Conservation (phyloP, 805 yeast species). For the Sugiyamaella qingdaonensis region DNA sequence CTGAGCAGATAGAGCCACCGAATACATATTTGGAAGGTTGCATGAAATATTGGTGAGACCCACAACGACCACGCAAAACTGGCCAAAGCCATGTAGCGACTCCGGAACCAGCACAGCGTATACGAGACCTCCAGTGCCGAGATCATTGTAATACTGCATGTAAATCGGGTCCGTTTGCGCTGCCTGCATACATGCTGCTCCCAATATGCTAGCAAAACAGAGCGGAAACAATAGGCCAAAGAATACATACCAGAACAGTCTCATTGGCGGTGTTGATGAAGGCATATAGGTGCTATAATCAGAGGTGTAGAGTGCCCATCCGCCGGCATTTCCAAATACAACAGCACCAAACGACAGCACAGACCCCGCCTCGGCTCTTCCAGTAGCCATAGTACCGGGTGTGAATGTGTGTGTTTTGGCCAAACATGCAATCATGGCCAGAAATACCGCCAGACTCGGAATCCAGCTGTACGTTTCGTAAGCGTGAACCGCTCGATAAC, state of each 20-base stretch:
- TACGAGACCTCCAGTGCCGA: constrained; percentile 45
- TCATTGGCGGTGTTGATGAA: neutral
- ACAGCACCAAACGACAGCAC: constrained; percentile 77
- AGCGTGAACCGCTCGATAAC: constrained; percentile 70
- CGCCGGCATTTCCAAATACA: constrained; percentile 79
- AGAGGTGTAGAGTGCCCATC: constrained; percentile 88
- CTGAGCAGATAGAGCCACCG: constrained; percentile 79
- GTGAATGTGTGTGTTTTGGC: constrained; percentile 50
- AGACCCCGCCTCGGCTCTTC: constrained; percentile 63
- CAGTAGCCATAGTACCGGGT: constrained; percentile 48
- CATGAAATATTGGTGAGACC: constrained; percentile 82
- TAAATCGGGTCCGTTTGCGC: constrained; percentile 42
- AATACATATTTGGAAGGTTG: constrained; percentile 88
- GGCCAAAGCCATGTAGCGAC: constrained; percentile 78
- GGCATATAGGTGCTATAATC: constrained; percentile 59
- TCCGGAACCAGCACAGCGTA: constrained; percentile 69
- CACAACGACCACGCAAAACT: constrained; percentile 75
- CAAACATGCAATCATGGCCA: constrained; percentile 71
- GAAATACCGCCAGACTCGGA: constrained; percentile 64
- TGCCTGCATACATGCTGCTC: constrained; percentile 10
- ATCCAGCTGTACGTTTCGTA: constrained; percentile 85
- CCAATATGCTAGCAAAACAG: constrained; percentile 2
- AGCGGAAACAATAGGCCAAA: constrained; percentile 37
- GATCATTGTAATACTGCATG: constrained; percentile 75
- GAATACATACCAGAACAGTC: constrained; percentile 64